Evolutionary conservation across 768 basidiomycete genomes (phyloP).

Genomic region (Russula brevipes): DNA sequence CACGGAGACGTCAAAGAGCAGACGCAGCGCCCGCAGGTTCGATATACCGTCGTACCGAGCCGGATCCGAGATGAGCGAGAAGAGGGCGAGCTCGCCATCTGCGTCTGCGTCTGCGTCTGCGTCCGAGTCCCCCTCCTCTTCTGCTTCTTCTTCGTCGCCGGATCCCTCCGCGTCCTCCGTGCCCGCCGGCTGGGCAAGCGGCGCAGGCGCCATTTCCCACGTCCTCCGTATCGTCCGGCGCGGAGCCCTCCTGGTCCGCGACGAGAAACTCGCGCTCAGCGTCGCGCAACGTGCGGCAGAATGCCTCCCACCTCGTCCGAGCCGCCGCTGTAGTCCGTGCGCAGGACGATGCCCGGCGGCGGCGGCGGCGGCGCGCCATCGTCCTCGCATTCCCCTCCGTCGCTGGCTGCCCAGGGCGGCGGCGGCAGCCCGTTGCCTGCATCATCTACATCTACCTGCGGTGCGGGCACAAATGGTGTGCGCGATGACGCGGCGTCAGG

Average conservation of each 20-base stretch:
- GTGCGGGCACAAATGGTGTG: too few relatives aligned
- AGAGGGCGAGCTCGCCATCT: conserved; percentile 39
- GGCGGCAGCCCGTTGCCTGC: conserved; percentile 10
- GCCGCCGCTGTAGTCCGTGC: conserved; percentile 61
- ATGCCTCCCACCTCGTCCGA: conserved; percentile 55
- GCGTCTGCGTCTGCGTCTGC: conserved; percentile 24
- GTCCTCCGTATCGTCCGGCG: conserved; percentile 16
- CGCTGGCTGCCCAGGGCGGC: conserved; percentile 5
- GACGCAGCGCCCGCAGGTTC: conserved; percentile 59
- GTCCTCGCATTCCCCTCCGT: background rate
- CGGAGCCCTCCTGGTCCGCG: conserved; percentile 1
- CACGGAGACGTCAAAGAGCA: conserved; percentile 68
- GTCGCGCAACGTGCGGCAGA: conserved; percentile 45
- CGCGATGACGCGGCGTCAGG: too few relatives aligned
- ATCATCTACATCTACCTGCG: too few relatives aligned
- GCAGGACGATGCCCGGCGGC: conserved; percentile 59
- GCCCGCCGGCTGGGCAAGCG: too few relatives aligned
- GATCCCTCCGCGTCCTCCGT: conserved; percentile 23
- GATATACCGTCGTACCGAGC: conserved; percentile 46
- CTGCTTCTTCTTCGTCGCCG: conserved; percentile 19
- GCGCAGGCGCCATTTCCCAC: background rate
- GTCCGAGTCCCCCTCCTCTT: conserved; percentile 23
- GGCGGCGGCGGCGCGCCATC: conserved; percentile 37
- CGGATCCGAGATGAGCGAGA: conserved; percentile 48
- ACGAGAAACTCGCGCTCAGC: conserved; percentile 55